These are phyloP conservation scores for Erysiphe pulchra DNA, from an alignment of 2,329 filamentous ascomycete genomes.

Conservation along the genomic window DNA sequence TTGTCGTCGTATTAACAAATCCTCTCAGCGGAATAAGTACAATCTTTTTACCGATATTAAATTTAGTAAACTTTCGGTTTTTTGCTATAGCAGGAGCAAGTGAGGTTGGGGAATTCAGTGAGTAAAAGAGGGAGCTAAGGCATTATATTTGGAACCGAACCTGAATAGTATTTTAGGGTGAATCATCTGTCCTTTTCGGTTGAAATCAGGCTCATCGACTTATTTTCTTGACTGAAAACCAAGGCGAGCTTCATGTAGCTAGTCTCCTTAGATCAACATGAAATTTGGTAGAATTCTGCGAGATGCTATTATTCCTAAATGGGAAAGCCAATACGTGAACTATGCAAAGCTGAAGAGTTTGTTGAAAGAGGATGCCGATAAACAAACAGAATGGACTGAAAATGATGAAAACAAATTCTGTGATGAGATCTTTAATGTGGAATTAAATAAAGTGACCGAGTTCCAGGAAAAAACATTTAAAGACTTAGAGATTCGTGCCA, in stretches of 20 bases:
- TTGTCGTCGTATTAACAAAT: too few relatives aligned
- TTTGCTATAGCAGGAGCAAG: too few relatives aligned
- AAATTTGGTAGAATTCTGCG: conserved; percentile 79
- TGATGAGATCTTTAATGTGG: conserved; percentile 79
- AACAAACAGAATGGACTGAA: conserved; percentile 60
- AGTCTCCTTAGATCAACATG: conserved; percentile 26
- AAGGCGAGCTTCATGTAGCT: too few relatives aligned
- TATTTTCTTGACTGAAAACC: too few relatives aligned
- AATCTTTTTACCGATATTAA: too few relatives aligned
- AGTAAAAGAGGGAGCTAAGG: too few relatives aligned
- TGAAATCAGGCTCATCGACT: too few relatives aligned
- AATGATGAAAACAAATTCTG: conserved; percentile 85
- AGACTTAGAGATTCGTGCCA: conserved; percentile 25
- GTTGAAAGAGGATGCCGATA: conserved; percentile 43
- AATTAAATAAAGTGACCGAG: conserved; percentile 79
- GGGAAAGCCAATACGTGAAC: conserved; percentile 87
- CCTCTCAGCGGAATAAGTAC: too few relatives aligned
- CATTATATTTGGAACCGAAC: too few relatives aligned
- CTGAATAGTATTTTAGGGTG: too few relatives aligned
- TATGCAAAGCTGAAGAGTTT: conserved; percentile 81
- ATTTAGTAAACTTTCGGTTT: too few relatives aligned
- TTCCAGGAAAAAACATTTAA: conserved; percentile 66
- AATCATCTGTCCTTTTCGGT: too few relatives aligned
- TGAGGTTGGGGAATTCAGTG: not conserved
- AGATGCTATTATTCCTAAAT: conserved; percentile 56